Percentiles rank a stretch among this genome's conserved stretches.
These are phyloP conservation scores for Allium cepa DNA, from an alignment of 106 monocot species.

Conservation along the genomic window DNA sequence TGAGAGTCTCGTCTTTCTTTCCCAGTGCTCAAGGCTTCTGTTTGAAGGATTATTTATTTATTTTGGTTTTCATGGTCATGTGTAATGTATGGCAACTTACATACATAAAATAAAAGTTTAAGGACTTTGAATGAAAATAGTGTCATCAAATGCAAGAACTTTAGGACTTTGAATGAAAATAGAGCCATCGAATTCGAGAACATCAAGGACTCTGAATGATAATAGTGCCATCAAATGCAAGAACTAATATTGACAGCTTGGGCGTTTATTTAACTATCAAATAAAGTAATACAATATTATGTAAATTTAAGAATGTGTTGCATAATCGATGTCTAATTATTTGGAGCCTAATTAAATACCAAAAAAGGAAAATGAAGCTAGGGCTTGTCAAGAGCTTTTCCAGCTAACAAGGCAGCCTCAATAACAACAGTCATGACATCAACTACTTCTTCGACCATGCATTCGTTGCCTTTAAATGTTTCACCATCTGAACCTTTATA, in stretches of 20 bases:
- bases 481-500: conserved; percentile 26
- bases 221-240: background rate
- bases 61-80: too few relatives aligned
- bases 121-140: background rate
- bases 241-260: background rate
- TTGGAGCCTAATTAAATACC: too few relatives aligned
- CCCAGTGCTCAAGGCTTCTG: too few relatives aligned
- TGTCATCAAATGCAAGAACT: background rate
- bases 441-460: conserved; percentile 59
- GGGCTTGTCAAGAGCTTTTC: conserved; percentile 63
- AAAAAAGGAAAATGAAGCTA: background rate
- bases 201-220: background rate
- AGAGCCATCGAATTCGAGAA: background rate
- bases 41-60: too few relatives aligned
- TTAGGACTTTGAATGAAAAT: background rate
- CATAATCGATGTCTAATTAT: background rate
- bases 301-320: background rate
- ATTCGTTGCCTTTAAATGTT: conserved; percentile 70
- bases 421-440: conserved; percentile 67
- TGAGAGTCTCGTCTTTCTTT: too few relatives aligned
- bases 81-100: too few relatives aligned
- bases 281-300: background rate
- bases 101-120: too few relatives aligned
- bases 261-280: background rate
- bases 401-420: conserved; percentile 73